phyloP scores from a whole-genome alignment of 805 yeast genomes.

The Candida pseudoglaebosa region DNA sequence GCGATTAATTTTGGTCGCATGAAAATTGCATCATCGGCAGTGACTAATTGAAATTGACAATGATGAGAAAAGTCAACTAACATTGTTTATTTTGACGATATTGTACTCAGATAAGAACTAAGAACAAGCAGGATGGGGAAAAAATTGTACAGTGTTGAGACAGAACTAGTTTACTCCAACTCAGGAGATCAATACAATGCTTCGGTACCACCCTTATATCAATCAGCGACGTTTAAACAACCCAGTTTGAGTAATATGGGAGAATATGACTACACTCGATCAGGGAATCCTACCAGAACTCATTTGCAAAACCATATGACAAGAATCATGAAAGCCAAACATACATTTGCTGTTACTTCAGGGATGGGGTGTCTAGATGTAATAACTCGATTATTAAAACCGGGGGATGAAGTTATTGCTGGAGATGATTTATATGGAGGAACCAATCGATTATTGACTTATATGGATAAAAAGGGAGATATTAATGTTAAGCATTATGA shows the following conservation, averaged over 20 bases:
- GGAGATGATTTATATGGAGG: constrained; percentile 97
- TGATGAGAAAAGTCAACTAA: not conserved
- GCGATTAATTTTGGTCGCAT: constrained; percentile 1
- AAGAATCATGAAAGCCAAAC: constrained; percentile 71
- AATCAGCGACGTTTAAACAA: constrained; percentile 93
- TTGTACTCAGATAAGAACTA: not conserved
- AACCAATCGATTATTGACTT: constrained; percentile 78
- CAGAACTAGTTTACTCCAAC: constrained; percentile 62
- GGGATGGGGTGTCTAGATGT: constrained; percentile 95
- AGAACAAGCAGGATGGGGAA: constrained; percentile 12
- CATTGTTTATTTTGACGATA: not conserved
- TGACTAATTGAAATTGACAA: constrained; percentile 2
- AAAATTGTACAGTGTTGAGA: constrained; percentile 53
- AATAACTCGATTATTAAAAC: constrained; percentile 64
- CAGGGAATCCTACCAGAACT: constrained; percentile 92
- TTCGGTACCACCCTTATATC: constrained; percentile 84
- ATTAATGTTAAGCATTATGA: constrained; percentile 73
- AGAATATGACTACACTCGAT: constrained; percentile 70
- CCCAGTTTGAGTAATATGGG: constrained; percentile 69
- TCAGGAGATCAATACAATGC: constrained; percentile 70
- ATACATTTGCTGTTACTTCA: constrained; percentile 76
- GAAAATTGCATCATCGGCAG: constrained; percentile 5
- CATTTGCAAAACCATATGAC: constrained; percentile 74
- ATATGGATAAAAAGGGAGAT: constrained; percentile 58
- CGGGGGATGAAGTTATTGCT: constrained; percentile 89